Base-by-base conservation (phyloP, 768 basidiomycete species). In the Pleurotus pulmonarius region DNA sequence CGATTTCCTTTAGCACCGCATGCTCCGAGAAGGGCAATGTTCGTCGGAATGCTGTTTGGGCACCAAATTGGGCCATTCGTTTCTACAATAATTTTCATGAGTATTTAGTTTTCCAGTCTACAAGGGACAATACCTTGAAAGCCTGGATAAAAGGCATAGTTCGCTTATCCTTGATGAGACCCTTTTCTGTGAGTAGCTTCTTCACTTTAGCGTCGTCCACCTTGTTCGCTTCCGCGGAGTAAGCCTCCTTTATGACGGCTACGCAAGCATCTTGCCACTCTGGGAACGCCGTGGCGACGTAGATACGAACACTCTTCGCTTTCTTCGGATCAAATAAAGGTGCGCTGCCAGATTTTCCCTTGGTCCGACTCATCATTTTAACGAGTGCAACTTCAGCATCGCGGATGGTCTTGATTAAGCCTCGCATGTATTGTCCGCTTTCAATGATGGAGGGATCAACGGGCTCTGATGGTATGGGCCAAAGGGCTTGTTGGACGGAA, bases 131-230 rank as follows among this genome's bases (percentile, higher is more conserved):
- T 52, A 94, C 96, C 87, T 97, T 95, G 86, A 98, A 90, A 26
- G 79, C 74, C 58, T 96, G 91, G 46, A 94, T 83, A 73, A 96
- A 98, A 5, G 95, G 95, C 96, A 98, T 98, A 41, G 82, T 82
- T 43, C 87, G 83, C 77, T 98, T 98, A 74, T 98, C 94, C 80
- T 97, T 98, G 73, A 94, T 87, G 68, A 98, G 67, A 4, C 92
- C 94, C 18, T 77, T 79, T 67, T 83, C 77, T 7, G 78, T 79
- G 68, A 98, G 68, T 61, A 82, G 62, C 63, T 83, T 76, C 68
- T 86, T 81, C 49, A 95, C 83, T 69, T 85, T 87, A 38, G 74
- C 84, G 66, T 98, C 94, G 65, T 99, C 92, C 34, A 98, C 87
- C 62, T 77, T 81, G 57, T 84, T 80, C 24, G 74, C 73, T 54